Conservation (phyloP, 2,329 filamentous ascomycete species). For the Bipolaris gigantea region DNA sequence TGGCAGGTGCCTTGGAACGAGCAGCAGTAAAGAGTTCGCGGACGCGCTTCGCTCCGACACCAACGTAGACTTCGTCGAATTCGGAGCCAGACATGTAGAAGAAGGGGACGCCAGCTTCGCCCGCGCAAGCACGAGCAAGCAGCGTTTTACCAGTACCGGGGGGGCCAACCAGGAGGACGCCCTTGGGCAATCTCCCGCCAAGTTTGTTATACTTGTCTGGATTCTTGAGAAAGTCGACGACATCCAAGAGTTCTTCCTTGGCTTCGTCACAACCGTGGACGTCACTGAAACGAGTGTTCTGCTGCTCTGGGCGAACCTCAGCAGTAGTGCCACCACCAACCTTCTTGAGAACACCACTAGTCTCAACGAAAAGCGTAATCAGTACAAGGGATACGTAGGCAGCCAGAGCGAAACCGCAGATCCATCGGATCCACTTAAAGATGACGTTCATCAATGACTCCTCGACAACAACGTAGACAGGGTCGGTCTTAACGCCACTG, state of each 20-base stretch:
- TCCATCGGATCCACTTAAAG: conserved; percentile 90
- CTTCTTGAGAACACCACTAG: conserved; percentile 76
- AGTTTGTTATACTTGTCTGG: conserved; percentile 92
- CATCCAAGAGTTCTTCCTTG: conserved; percentile 95
- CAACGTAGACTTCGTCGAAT: conserved; percentile 98
- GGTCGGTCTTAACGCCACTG: conserved; percentile 75
- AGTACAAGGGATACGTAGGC: conserved; percentile 78
- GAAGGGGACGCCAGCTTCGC: conserved; percentile 96
- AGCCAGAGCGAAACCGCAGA: conserved; percentile 75
- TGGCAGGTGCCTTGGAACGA: conserved; percentile 82
- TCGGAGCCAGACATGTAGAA: conserved; percentile 99
- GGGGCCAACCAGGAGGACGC: conserved; percentile 90
- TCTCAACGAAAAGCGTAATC: conserved; percentile 81
- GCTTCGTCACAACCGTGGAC: conserved; percentile 98
- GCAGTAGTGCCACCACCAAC: conserved; percentile 71
- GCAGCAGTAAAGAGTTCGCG: conserved; percentile 87
- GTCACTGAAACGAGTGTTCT: conserved; percentile 87
- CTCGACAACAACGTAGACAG: conserved; percentile 95
- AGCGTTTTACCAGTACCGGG: conserved; percentile 98
- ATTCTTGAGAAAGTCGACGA: conserved; percentile 93
- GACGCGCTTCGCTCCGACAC: conserved; percentile 93
- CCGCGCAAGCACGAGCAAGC: conserved; percentile 90
- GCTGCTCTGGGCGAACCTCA: conserved; percentile 89
- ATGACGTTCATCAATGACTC: conserved; percentile 78
- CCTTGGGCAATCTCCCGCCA: conserved; percentile 95